A percentile compares a stretch with the other conserved stretches of the same genome.
Conservation (phyloP, 2,329 filamentous ascomycete genomes). For the Ascosphaera apis region DNA sequence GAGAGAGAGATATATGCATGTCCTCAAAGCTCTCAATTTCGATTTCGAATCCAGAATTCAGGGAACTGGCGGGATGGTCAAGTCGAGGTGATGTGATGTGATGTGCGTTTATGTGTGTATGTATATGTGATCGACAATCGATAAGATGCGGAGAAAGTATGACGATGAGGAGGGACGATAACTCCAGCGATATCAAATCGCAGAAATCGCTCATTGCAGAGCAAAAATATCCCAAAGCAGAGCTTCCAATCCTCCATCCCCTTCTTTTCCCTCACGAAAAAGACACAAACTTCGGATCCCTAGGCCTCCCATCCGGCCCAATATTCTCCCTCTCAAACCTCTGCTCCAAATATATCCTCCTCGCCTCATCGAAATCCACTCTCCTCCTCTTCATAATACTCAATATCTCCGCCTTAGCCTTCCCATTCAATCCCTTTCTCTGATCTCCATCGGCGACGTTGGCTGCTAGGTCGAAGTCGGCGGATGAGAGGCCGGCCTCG, state of each 20-base stretch:
- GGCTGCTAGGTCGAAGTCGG: conserved; percentile 56
- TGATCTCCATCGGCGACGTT: conserved; percentile 64
- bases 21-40: no score
- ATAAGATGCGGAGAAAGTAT: no score
- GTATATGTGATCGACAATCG: no score
- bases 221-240: no score
- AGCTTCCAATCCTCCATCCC: no score
- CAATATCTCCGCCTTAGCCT: conserved; percentile 59
- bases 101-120: no score
- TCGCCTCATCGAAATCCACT: conserved; percentile 75
- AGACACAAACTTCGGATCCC: conserved; percentile 87
- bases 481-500: conserved; percentile 64
- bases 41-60: no score
- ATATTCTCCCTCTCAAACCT: conserved; percentile 74
- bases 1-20: no score
- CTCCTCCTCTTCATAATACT: conserved; percentile 72
- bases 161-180: background rate
- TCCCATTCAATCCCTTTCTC: conserved; percentile 58
- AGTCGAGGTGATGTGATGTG: no score
- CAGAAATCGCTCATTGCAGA: conserved; percentile 3
- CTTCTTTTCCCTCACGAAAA: conserved; percentile 42
- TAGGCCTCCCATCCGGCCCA: conserved; percentile 62
- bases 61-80: no score
- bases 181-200: background rate
- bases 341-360: conserved; percentile 65